phyloP scores from a whole-genome alignment of 768 basidiomycete species.

The Pisolithus marmoratus region DNA sequence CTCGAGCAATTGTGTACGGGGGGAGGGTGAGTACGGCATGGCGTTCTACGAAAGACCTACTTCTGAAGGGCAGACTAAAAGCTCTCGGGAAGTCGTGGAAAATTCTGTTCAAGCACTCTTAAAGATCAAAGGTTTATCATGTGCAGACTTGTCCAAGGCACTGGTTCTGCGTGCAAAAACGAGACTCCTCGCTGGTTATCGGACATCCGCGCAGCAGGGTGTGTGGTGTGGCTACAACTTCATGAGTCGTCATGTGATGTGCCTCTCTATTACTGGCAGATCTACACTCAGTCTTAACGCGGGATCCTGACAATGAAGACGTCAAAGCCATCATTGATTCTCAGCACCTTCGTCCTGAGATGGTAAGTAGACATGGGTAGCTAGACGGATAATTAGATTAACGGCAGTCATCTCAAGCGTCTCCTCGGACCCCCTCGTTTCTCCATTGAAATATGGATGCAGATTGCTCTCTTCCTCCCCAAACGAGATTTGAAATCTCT shows the following conservation, averaged over 20 bases:
- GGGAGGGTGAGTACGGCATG: slow-evolving; percentile 36
- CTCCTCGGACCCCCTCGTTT: slow-evolving; percentile 44
- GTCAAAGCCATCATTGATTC: slow-evolving; percentile 56
- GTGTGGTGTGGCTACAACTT: not conserved
- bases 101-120: slow-evolving; percentile 71
- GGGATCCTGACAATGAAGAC: slow-evolving; percentile 66
- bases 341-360: slow-evolving; percentile 47
- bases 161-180: slow-evolving; percentile 63
- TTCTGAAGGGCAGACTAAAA: slow-evolving; percentile 7
- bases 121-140: slow-evolving; percentile 46
- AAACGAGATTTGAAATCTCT: slow-evolving; percentile 60
- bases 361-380: slow-evolving; percentile 32
- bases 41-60: slow-evolving; percentile 1
- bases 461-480: slow-evolving; percentile 58
- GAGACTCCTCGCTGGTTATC: slow-evolving; percentile 53
- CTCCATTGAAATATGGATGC: slow-evolving; percentile 67
- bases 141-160: slow-evolving; percentile 51
- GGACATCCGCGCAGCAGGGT: slow-evolving; percentile 65
- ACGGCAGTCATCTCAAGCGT: slow-evolving; percentile 9
- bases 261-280: slow-evolving; percentile 33
- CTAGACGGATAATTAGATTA: not conserved
- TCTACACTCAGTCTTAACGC: slow-evolving; percentile 55
- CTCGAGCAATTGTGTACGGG: slow-evolving; percentile 74
- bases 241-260: not conserved
- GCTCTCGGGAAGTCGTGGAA: slow-evolving; percentile 60